A percentile compares a stretch with the other conserved stretches of the same genome.
phyloP scores from a whole-genome alignment of 2,329 filamentous ascomycete genomes.

The Trichophyton verrucosum region DNA sequence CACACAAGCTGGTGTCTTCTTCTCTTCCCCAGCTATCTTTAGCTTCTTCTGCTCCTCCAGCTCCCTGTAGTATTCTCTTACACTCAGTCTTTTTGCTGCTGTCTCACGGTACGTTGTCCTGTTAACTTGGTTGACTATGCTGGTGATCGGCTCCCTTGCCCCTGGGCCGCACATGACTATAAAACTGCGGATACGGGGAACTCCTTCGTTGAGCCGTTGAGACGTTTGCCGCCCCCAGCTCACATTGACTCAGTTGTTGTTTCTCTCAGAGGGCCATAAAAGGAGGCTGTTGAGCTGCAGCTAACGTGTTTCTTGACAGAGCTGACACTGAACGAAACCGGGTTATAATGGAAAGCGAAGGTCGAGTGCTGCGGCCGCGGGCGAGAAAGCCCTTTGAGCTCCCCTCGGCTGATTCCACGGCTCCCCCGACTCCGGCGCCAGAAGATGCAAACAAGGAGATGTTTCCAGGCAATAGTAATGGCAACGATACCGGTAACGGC shows the following conservation, averaged over 20 bases:
- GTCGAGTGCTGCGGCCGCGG: constrained; percentile 10
- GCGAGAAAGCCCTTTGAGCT: constrained; percentile 10
- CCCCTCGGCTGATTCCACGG: constrained; percentile 22
- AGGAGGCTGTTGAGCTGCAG: background rate
- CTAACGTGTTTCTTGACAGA: background rate
- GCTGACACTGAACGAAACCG: background rate
- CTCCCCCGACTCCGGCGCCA: constrained; percentile 22
- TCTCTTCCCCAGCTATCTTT: too few species aligned
- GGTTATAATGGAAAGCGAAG: constrained; percentile 17
- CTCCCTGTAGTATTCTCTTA: too few species aligned
- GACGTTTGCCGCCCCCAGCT: background rate
- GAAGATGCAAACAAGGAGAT: constrained; percentile 5
- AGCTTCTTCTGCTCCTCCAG: too few species aligned
- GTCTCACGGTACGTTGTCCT: background rate
- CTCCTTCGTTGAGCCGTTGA: background rate
- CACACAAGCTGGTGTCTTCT: too few species aligned
- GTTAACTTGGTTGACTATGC: background rate
- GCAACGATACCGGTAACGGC: constrained; percentile 3
- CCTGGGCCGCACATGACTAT: background rate
- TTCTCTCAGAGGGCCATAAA: background rate
- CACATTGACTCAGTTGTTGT: background rate
- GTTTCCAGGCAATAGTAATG: constrained; percentile 4
- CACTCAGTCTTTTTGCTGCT: background rate
- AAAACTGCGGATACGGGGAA: background rate
- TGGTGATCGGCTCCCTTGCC: background rate